Base-by-base conservation (phyloP, 2,329 filamentous ascomycete genomes). In the Scedosporium dehoogii region DNA sequence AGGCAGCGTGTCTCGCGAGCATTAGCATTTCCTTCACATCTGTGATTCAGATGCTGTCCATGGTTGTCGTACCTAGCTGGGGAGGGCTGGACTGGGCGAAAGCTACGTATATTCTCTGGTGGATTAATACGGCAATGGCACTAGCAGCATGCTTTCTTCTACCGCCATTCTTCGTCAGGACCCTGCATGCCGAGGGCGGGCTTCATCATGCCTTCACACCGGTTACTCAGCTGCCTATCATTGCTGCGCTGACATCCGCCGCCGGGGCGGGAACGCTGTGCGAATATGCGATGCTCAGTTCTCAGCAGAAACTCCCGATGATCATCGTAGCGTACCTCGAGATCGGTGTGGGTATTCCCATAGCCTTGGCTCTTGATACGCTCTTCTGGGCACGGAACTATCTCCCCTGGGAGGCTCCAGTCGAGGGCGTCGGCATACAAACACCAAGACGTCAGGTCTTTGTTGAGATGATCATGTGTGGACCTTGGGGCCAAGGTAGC, bases 301-400 rank as follows among this genome's bases (percentile, higher is more conserved):
- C 68, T 16, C 63, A 68, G 27, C 68, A 73, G 33, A 67, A 73
- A 64, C 65, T 78, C 5, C 75, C 75, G 42, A 67, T 73, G 46
- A 73, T 78, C 48, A 69, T 78, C 21, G 70, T 78, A 14, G 70
- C 72, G 4, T 78, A 77, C 58, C 69, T 78, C 21, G 69, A 76
- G 59, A 64, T 74, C 23, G 75, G 73, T 4, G 64, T 71, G 2
- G 73, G 71, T 0, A 59, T 77, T 1, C 67, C 70, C 0, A 64
- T 76, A 5, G 70, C 71, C 0, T 61, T 74, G 16, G 68, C 65
- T 2, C 67, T 75, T 27, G 68, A 73, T 56, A 68, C 69, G 25
- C 65, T 76, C 6, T 72, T 75, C 66, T 63, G 74, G 55, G 67
- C 68, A 16, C 69, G 72, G 5, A 69, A 73, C 27, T 71, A 73